Conservation (phyloP, 345 rosid genomes). For the Eucalyptus virginea region DNA sequence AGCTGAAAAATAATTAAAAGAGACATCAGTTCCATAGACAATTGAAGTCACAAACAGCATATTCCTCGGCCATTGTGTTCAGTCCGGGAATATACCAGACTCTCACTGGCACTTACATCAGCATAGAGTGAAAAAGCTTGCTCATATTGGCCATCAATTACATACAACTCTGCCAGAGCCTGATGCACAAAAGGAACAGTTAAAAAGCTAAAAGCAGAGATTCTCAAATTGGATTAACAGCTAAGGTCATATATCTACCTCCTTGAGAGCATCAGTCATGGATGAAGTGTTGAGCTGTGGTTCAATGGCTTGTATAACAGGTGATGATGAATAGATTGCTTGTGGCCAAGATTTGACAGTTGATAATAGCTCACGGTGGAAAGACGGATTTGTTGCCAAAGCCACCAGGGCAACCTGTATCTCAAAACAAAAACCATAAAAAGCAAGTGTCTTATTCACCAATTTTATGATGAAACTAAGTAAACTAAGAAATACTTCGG, state of each 20-base stretch:
- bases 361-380: constrained; percentile 75
- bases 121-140: constrained; percentile 88
- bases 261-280: constrained; percentile 91
- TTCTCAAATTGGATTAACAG: neutral
- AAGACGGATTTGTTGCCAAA: constrained; percentile 82
- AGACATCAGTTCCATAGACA: neutral
- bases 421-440: neutral
- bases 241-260: constrained; percentile 29
- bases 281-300: constrained; percentile 93
- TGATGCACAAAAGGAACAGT: constrained; percentile 9
- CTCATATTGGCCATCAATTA: constrained; percentile 78
- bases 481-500: neutral
- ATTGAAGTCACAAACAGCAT: neutral
- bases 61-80: neutral
- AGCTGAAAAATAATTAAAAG: constrained; percentile 45
- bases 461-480: neutral
- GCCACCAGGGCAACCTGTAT: constrained; percentile 95
- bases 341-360: constrained; percentile 95
- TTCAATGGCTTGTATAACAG: constrained; percentile 94
- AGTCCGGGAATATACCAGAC: neutral
- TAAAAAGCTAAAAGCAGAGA: neutral
- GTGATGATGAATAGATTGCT: constrained; percentile 67
- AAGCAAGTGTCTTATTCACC: neutral
- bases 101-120: constrained; percentile 56
- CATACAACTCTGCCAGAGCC: constrained; percentile 92